These are phyloP conservation scores for Sporothrix globosa DNA, from an alignment of 2,329 filamentous ascomycete genomes.

Conservation along the genomic window DNA sequence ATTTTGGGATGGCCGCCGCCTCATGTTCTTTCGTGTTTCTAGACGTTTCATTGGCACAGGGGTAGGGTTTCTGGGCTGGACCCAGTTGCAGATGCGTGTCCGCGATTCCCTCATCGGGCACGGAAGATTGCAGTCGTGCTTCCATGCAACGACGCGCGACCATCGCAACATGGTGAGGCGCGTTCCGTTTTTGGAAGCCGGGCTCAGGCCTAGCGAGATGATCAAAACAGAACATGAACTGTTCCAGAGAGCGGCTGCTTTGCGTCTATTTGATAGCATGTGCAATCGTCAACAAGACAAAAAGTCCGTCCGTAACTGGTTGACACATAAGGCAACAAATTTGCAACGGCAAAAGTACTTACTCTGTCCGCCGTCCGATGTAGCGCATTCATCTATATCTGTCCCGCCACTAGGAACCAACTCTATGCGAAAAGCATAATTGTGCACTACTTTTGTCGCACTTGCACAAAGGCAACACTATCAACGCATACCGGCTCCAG, in stretches of 20 bases:
- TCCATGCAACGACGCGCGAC: constrained; percentile 21
- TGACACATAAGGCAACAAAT: neutral
- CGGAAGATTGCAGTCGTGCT: constrained; percentile 24
- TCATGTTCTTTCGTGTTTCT: constrained; percentile 26
- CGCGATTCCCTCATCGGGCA: neutral
- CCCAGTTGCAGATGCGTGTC: neutral
- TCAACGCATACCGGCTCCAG: constrained; percentile 18
- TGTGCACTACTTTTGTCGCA: neutral
- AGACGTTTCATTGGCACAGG: constrained; percentile 30
- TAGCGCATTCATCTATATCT: neutral
- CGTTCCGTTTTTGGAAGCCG: constrained; percentile 35
- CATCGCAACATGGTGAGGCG: constrained; percentile 2
- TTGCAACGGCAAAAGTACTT: neutral
- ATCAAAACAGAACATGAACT: neutral
- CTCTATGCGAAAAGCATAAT: neutral
- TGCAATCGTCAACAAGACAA: neutral
- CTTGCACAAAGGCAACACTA: constrained; percentile 4
- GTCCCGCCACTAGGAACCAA: neutral
- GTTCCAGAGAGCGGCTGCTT: neutral
- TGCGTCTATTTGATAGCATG: no score
- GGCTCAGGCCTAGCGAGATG: constrained; percentile 30
- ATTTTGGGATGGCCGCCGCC: constrained; percentile 18
- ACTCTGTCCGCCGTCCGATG: no score
- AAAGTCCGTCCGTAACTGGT: neutral
- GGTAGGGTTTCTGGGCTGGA: constrained; percentile 11